Evolutionary conservation across 1,284 basidiomycete species (phyloP), one percentile per base, ranked within the genome.

Genomic region (Sparassis latifolia): DNA sequence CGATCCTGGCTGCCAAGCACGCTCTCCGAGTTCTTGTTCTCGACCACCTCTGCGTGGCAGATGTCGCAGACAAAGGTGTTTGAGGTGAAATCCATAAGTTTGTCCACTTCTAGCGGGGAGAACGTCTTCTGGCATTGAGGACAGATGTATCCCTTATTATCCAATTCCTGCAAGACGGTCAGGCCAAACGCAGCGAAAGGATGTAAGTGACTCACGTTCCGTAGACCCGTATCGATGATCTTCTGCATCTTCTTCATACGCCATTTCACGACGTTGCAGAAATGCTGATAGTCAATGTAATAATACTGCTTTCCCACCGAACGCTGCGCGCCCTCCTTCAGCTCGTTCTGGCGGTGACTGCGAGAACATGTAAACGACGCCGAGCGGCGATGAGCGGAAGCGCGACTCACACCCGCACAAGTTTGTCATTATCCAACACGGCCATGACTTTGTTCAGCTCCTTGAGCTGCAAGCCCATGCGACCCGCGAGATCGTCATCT

Each of bases 181-280:
- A 29, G 7, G 31, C 40, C 38, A 27, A 37, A 33, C 28, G 33
- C 32, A 35, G 4, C 28, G 47, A 30, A 6, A 10, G 6, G 12
- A 30, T 37, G 6, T 37, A 41, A 28, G 12, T 7, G 35, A 70
- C 78, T 46, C 50, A 89, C 89, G 68, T 94, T 92, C 58, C 89
- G 85, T 55, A 94, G 73, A 51, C 85, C 84, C 41, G 87, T 84
- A 65, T 99, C 95, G 57, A 99, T 94, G 51, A 83, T 82, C 54
- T 86, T 80, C 56, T 89, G 82, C 86, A 99, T 97, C 64, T 91
- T 89, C n/a, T 92, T 90, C 53, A 99, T 84, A 37, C 94, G 79
- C 91, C 96, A 99, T 69, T 98, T 97, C 65, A 96, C 90, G 45
- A 98, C 93, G 66, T 99, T 94, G 69, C 92, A 92, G 64, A 97